phyloP scores from a whole-genome alignment of 148 eudicot genomes.

The Chenopodium quinoa region DNA sequence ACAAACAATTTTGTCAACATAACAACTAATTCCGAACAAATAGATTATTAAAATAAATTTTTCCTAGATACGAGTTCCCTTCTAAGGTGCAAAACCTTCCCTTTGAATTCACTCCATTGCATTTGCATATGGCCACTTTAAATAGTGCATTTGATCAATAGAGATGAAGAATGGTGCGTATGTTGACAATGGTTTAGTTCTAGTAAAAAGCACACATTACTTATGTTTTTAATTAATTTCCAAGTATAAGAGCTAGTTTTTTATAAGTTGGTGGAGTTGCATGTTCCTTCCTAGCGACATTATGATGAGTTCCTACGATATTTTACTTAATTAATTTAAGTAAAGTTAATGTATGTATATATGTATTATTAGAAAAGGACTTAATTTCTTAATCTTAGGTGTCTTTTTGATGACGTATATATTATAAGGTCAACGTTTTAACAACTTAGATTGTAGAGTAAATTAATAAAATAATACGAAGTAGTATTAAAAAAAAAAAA shows the following conservation, averaged over 20 bases:
- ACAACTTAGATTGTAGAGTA: no score
- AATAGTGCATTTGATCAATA: no score
- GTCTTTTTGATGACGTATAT: not conserved
- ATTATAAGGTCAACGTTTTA: not conserved
- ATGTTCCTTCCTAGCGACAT: constrained; percentile 11
- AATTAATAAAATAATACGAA: not conserved
- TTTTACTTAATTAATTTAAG: not conserved
- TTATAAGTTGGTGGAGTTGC: constrained; percentile 1
- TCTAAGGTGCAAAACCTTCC: not conserved
- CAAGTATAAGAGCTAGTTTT: not conserved
- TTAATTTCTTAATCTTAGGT: not conserved
- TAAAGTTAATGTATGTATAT: no score
- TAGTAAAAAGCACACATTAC: no score
- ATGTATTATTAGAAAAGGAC: no score
- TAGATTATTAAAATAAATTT: not conserved
- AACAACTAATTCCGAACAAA: no score
- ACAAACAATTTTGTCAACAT: no score
- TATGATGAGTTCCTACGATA: not conserved
- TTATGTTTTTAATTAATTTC: not conserved
- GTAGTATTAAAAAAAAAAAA: not conserved
- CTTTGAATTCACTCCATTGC: constrained; percentile 6
- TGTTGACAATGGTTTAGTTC: no score
- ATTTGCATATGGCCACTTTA: not conserved
- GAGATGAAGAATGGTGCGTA: no score
- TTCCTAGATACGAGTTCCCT: not conserved